A percentile compares a stretch with the other conserved stretches of the same genome.
Evolutionary conservation across 805 yeast species (phyloP).

Genomic region (Maudiozyma saulgeensis): DNA sequence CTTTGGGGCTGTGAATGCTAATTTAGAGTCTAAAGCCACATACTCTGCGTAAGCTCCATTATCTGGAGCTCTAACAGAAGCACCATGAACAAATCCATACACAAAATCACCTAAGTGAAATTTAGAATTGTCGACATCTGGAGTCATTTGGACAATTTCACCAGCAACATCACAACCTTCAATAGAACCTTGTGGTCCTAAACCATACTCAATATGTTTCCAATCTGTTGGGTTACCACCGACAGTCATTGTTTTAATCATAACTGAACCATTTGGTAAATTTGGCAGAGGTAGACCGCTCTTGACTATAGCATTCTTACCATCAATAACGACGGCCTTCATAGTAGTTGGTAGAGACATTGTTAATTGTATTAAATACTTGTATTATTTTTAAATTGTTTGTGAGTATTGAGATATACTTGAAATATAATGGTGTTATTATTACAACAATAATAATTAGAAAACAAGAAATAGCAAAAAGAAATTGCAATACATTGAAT

Average conservation of each 20-base stretch:
- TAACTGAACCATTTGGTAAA: conserved; percentile 23
- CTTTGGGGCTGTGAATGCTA: conserved; percentile 12
- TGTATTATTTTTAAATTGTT: too few species aligned
- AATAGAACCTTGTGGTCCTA: conserved; percentile 39
- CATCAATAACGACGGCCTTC: conserved; percentile 34
- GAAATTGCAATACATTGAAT: too few species aligned
- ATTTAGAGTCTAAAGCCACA: conserved; percentile 22
- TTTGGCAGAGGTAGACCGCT: conserved; percentile 26
- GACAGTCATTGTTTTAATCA: conserved; percentile 43
- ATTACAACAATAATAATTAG: too few species aligned
- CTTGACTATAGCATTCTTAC: conserved; percentile 22
- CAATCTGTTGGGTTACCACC: conserved; percentile 67
- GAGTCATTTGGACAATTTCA: conserved; percentile 26
- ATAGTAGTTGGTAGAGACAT: conserved; percentile 23
- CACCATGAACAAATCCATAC: conserved; percentile 48
- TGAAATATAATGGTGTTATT: too few species aligned
- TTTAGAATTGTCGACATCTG: conserved; percentile 26
- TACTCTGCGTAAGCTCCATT: conserved; percentile 57
- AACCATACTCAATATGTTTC: conserved; percentile 40
- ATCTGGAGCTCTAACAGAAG: conserved; percentile 31
- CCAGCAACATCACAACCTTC: conserved; percentile 46
- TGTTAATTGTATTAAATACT: background rate
- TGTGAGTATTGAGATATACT: too few species aligned
- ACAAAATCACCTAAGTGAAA: conserved; percentile 46
- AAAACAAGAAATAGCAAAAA: too few species aligned